These are phyloP conservation scores for Bauhinia variegata DNA, from an alignment of 306 rosid genomes.

Conservation along the genomic window DNA sequence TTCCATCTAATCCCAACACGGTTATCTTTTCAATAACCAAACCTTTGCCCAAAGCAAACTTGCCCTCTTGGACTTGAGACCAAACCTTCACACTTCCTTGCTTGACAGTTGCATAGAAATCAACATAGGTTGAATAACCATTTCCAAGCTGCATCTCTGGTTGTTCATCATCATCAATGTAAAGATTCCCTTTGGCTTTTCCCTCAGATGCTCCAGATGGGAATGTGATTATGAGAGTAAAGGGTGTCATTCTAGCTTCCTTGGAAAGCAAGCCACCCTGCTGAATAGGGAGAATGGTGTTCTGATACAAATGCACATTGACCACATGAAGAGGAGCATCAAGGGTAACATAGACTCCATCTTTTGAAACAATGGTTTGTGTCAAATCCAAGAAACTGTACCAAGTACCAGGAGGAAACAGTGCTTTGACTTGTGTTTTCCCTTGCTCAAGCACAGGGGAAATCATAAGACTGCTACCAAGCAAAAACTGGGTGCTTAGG, in stretches of 20 bases:
- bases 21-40: slow-evolving; percentile 69
- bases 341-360: slow-evolving; percentile 63
- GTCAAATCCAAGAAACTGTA: slow-evolving; percentile 81
- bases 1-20: slow-evolving; percentile 72
- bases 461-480: slow-evolving; percentile 79
- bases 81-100: slow-evolving; percentile 74
- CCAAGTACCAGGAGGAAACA: slow-evolving; percentile 95
- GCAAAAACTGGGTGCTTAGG: slow-evolving; percentile 83
- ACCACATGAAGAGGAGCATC: slow-evolving; percentile 84
- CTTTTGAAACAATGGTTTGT: slow-evolving; percentile 50
- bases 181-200: slow-evolving; percentile 78
- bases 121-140: slow-evolving; percentile 70
- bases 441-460: slow-evolving; percentile 88
- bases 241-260: slow-evolving; percentile 86
- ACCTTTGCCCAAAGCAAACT: slow-evolving; percentile 78
- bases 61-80: slow-evolving; percentile 86
- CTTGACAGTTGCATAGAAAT: slow-evolving; percentile 62
- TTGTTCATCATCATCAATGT: slow-evolving; percentile 74
- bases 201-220: slow-evolving; percentile 68
- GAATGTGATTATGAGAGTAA: slow-evolving; percentile 67
- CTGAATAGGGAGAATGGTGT: slow-evolving; percentile 89
- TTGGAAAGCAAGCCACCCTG: slow-evolving; percentile 80
- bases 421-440: slow-evolving; percentile 69
- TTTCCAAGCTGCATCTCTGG: slow-evolving; percentile 83
- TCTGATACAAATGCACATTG: slow-evolving; percentile 90